A percentile compares a stretch with the other conserved stretches of the same genome.
Conservation (phyloP, 352 stramenopile genomes). For the Phytophthora chlamydospora region DNA sequence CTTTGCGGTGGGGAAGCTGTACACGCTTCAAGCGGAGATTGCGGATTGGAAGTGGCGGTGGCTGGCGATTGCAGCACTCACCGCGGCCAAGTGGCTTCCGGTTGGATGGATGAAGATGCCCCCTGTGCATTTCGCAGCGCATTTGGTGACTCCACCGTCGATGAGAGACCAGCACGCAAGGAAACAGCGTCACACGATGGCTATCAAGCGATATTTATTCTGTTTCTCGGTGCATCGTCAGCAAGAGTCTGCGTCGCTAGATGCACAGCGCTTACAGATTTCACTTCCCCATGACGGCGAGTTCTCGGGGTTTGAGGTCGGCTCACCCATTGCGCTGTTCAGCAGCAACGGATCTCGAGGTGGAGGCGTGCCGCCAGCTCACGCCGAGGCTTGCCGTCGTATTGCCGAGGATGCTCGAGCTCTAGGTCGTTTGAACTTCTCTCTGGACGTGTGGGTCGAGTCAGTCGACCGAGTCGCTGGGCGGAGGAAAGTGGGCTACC, state of each 20-base stretch:
- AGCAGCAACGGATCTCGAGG: slow-evolving; percentile 11
- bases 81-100: slow-evolving; percentile 46
- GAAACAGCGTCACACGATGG: slow-evolving; percentile 17
- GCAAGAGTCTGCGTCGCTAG: not conserved
- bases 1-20: slow-evolving; percentile 46
- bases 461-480: slow-evolving; percentile 61
- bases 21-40: slow-evolving; percentile 67
- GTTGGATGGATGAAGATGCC: slow-evolving; percentile 44
- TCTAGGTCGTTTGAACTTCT: slow-evolving; percentile 54
- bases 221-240: slow-evolving; percentile 54
- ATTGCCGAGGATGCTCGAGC: slow-evolving; percentile 31
- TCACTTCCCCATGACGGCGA: slow-evolving; percentile 9
- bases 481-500: slow-evolving; percentile 71
- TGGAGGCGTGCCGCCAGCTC: slow-evolving; percentile 23
- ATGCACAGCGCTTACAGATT: slow-evolving; percentile 10
- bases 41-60: slow-evolving; percentile 52
- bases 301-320: slow-evolving; percentile 14
- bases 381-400: slow-evolving; percentile 28
- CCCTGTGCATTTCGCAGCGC: slow-evolving; percentile 51
- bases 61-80: slow-evolving; percentile 44
- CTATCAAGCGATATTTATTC: slow-evolving; percentile 53
- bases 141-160: slow-evolving; percentile 31
- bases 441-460: slow-evolving; percentile 74
- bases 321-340: slow-evolving; percentile 32
- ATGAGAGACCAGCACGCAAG: not conserved